These are phyloP conservation scores for Cryoendolithus antarcticus DNA, from an alignment of 2,329 filamentous ascomycete species.

Conservation along the genomic window DNA sequence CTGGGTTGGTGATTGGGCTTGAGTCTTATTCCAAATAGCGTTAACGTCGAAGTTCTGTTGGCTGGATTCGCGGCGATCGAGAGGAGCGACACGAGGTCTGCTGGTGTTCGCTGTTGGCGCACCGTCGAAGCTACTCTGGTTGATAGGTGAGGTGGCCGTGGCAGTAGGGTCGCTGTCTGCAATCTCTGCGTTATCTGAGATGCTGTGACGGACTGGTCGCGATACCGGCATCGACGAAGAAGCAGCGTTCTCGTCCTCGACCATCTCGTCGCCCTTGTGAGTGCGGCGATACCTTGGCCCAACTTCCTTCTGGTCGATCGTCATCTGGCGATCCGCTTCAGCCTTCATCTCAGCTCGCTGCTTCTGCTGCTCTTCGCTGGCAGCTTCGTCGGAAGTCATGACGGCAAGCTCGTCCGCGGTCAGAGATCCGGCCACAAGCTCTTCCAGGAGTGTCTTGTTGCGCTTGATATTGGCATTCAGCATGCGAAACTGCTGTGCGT, in stretches of 20 bases:
- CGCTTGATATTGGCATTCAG: constrained; percentile 80
- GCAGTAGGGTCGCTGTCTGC: constrained; percentile 13
- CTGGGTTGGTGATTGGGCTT: constrained; percentile 50
- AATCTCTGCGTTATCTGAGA: constrained; percentile 18
- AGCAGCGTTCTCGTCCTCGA: constrained; percentile 57
- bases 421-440: constrained; percentile 60
- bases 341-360: constrained; percentile 67
- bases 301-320: constrained; percentile 58
- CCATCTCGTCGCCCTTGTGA: constrained; percentile 86
- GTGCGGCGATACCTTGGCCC: constrained; percentile 74
- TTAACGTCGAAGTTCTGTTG: constrained; percentile 58
- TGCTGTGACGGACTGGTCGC: constrained; percentile 27
- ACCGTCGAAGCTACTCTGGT: no score
- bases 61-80: constrained; percentile 24
- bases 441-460: constrained; percentile 65
- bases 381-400: constrained; percentile 85
- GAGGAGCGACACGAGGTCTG: constrained; percentile 3
- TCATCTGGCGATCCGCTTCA: constrained; percentile 69
- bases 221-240: constrained; percentile 32
- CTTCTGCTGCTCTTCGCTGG: constrained; percentile 74
- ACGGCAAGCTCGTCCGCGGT: constrained; percentile 65
- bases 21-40: constrained; percentile 69
- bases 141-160: neutral
- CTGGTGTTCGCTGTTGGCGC: no score
- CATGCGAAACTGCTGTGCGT: constrained; percentile 56